Conservation (phyloP, 345 rosid genomes). For the Pugionium cornutum region DNA sequence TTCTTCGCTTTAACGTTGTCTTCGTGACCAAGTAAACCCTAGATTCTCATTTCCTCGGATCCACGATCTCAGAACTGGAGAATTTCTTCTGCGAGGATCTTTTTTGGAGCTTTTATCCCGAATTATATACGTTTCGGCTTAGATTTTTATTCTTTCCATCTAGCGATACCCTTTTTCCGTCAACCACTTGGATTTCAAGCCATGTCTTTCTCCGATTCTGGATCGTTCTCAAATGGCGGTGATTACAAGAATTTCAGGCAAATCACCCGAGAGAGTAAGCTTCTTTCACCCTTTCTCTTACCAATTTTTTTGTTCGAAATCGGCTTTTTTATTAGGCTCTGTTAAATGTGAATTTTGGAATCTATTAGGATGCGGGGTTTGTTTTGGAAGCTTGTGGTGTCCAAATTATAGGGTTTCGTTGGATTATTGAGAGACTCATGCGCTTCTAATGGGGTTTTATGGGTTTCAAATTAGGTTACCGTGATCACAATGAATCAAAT, state of each 20-base stretch:
- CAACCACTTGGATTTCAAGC: constrained; percentile 10
- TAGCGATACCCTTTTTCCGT: neutral
- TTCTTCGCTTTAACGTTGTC: constrained; percentile 29
- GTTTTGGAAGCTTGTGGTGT: constrained; percentile 16
- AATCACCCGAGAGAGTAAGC: constrained; percentile 81
- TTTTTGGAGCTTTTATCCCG: neutral
- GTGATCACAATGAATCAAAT: constrained; percentile 10
- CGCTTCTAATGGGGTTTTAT: constrained; percentile 17
- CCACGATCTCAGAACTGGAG: neutral
- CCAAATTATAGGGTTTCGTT: constrained; percentile 24
- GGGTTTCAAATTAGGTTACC: constrained; percentile 19
- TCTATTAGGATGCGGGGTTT: neutral
- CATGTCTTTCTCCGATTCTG: constrained; percentile 92
- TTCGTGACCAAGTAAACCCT: constrained; percentile 44
- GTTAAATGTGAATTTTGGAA: neutral
- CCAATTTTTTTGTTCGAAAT: constrained; percentile 7
- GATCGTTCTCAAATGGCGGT: constrained; percentile 59
- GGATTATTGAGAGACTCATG: neutral
- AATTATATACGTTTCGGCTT: constrained; percentile 6
- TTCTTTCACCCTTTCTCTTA: neutral
- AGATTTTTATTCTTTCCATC: neutral
- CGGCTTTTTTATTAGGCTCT: constrained; percentile 5
- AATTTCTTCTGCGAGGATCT: constrained; percentile 2
- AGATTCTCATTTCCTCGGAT: constrained; percentile 34
- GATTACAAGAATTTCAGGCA: constrained; percentile 77